A percentile compares a stretch with the other conserved stretches of the same genome.
Evolutionary conservation across 768 basidiomycete species (phyloP).

Genomic region (Hydnum rufescens): DNA sequence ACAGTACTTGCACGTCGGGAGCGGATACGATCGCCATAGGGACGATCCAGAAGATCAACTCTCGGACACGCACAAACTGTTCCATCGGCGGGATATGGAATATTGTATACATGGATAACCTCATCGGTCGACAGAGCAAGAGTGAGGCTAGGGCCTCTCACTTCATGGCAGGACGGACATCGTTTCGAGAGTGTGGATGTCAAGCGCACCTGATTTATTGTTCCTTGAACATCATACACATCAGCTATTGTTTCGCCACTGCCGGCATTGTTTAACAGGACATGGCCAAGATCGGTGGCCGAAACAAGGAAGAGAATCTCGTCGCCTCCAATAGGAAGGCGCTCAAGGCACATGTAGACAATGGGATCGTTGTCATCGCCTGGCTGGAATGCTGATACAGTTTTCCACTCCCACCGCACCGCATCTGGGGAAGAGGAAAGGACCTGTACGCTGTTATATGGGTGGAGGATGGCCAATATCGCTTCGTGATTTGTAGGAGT

Average conservation of each 20-base stretch:
- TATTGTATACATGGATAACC: neutral
- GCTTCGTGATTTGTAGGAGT: no score
- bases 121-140: constrained; percentile 21
- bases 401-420: no score
- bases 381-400: no score
- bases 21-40: constrained; percentile 12
- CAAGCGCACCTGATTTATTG: constrained; percentile 39
- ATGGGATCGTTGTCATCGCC: no score
- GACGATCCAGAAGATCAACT: constrained; percentile 36
- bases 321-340: constrained; percentile 8
- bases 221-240: neutral
- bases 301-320: constrained; percentile 12
- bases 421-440: no score
- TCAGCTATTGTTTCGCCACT: constrained; percentile 21
- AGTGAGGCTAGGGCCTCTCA: constrained; percentile 42
- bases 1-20: constrained; percentile 45
- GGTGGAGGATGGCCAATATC: no score
- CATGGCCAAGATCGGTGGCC: constrained; percentile 16
- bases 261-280: constrained; percentile 37
- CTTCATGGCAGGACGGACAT: constrained; percentile 55
- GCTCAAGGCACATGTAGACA: no score
- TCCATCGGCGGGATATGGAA: constrained; percentile 13
- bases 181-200: constrained; percentile 31
- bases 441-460: no score
- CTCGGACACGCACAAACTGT: constrained; percentile 42